Evolutionary conservation across 169 alveolate species (phyloP), one percentile per base, ranked within the genome.

Genomic region (Babesia bovis): DNA sequence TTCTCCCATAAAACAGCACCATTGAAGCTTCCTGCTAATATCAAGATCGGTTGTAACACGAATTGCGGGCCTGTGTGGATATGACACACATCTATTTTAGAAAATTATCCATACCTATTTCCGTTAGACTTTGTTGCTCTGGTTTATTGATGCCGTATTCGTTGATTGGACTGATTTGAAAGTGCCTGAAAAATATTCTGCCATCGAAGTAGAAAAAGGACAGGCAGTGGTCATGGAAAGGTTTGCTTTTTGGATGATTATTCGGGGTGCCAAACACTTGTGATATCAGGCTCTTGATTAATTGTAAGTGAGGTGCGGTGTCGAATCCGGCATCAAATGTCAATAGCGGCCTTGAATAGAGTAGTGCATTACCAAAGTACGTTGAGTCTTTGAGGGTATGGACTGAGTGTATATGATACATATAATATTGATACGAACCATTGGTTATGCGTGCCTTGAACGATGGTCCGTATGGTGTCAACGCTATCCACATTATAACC

Each of bases 391-490:
- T 91, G 55, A 92, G 84, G 40, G 97, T 92, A 63, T 94, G 97
- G 33, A 95, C 92, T 78, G 51, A 4, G 28, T 15, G 0, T 7
- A 30, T 47, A 25, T n/a, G n/a, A n/a, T 59, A 32, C 26, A 1
- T 23, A 19, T 21, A 69, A 74, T 47, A 41, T 71, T 51, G 45
- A 45, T 47, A 79, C 71, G 36, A 78, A 89, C 94, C 75, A 68
- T 94, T 94, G 59, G 93, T 84, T 19, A 97, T 87, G 47, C 92
- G 85, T 55, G 95, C 95, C 85, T 96, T 96, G 47, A 94, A 84
- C 10, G 97, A 89, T n/a, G 99, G 99, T 0, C 99, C 99, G 33
- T 92, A 70, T n/a, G 98, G 97, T 63, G 94, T 92, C 83, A 93
- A 92, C 28, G 96, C 95, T 33, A 97, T 73, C 98, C 99, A 96